These are phyloP conservation scores for Furcasterigmium furcatum DNA, from an alignment of 2,329 filamentous ascomycete species.

Conservation along the genomic window DNA sequence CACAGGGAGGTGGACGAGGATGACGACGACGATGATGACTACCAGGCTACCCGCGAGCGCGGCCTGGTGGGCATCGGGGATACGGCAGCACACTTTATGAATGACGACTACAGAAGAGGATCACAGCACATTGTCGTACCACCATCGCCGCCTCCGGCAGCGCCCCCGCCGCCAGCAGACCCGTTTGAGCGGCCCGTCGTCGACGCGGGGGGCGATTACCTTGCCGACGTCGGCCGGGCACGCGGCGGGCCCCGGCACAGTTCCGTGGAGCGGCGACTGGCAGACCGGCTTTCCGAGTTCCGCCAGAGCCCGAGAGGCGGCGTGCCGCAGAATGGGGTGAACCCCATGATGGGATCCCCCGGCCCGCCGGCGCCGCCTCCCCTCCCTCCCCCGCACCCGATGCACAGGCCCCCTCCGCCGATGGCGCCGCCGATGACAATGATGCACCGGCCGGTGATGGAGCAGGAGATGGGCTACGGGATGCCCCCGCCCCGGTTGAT, in stretches of 20 bases:
- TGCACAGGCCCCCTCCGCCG: constrained; percentile 21
- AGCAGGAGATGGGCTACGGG: constrained; percentile 27
- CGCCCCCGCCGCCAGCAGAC: constrained; percentile 19
- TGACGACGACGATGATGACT: constrained; percentile 11
- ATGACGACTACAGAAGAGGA: constrained; percentile 51
- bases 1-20: constrained; percentile 14
- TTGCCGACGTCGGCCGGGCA: constrained; percentile 37
- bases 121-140: constrained; percentile 30
- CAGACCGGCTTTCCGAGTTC: constrained; percentile 45
- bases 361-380: constrained; percentile 6
- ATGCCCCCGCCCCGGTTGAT: not conserved
- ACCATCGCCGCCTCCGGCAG: constrained; percentile 24
- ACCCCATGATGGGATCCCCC: not conserved
- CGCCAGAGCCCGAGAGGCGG: constrained; percentile 25
- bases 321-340: not conserved
- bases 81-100: constrained; percentile 55
- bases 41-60: constrained; percentile 21
- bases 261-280: constrained; percentile 47
- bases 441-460: constrained; percentile 35
- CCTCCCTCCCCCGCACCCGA: constrained; percentile 7
- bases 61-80: constrained; percentile 45
- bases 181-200: constrained; percentile 30
- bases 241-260: constrained; percentile 33
- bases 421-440: constrained; percentile 24
- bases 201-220: constrained; percentile 35